Evolutionary conservation across 1,284 basidiomycete genomes (phyloP), one percentile per base, ranked within the genome.

Genomic region (Apiotrichum gamsii): DNA sequence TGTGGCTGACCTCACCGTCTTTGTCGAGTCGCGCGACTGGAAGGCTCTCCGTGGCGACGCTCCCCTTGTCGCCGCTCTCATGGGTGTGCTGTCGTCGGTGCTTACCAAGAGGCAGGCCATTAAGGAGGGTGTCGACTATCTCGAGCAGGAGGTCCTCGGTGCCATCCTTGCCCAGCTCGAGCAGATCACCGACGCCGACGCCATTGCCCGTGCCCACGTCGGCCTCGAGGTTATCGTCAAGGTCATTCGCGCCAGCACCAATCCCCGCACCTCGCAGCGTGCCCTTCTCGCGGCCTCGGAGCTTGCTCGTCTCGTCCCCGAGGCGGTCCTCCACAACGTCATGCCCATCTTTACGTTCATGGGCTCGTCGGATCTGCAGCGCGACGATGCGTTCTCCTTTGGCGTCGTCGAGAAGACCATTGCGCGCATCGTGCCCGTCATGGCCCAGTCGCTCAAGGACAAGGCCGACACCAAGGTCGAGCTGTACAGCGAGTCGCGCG

Each of bases 331-430:
- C 24, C 90, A 90, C 67, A 91, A 95, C 61, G 81, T 96, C 51
- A 97, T 98, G 90, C 93, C 95, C 6, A 85, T 99, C 48, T 97
- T 99, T 75, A 97, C 94, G 0, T 98, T 97, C 74, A 96, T 98
- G 85, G 94, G 95, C 23, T 87, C 90, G 8, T 90, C 90, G 51
- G 84, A 97, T 19, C 85, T 98, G 74, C 91, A 96, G 68, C 80
- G 93, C 37, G 95, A 99, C 64, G 95, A 99, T 66, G 82, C 86
- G 0, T 94, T 93, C 73, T 94, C 87, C 65, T 93, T 96, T 75
- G 82, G 83, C 24, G 91, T 98, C 5, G 88, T 98, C 11, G 90
- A 96, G 67, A 88, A 87, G 78, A 96, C 93, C 2, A 82, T 97
- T 46, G 85, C 90, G 55, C 86, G 81, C 62, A 93, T 97, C 48